These are phyloP conservation scores for Chlorella vulgaris DNA, from an alignment of 139 green algal species.

Conservation along the genomic window DNA sequence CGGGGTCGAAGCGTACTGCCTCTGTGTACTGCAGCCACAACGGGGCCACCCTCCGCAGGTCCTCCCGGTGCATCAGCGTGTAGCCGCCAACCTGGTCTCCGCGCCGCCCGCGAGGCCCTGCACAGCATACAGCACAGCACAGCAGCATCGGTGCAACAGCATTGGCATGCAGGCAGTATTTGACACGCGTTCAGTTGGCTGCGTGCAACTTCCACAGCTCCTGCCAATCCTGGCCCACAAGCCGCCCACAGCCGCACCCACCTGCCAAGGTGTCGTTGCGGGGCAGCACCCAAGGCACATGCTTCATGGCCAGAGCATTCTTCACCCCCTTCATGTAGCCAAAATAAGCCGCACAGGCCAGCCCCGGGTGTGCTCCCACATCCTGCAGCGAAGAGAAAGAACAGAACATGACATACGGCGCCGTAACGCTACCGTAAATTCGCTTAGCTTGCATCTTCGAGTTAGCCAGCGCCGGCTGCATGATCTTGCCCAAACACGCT, in stretches of 20 bases:
- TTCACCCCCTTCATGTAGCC: slow-evolving; percentile 54
- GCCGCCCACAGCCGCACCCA: slow-evolving; percentile 31
- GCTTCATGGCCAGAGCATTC: slow-evolving; percentile 56
- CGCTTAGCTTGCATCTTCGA: no score
- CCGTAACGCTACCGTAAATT: background rate
- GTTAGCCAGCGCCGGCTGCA: background rate
- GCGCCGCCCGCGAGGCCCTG: slow-evolving; percentile 42
- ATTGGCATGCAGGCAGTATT: background rate
- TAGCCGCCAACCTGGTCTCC: slow-evolving; percentile 81
- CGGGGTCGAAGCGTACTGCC: slow-evolving; percentile 49
- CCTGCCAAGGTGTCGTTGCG: slow-evolving; percentile 71
- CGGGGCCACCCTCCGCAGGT: slow-evolving; percentile 76
- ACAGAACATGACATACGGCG: background rate
- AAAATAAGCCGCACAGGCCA: slow-evolving; percentile 48
- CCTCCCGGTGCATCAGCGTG: slow-evolving; percentile 78
- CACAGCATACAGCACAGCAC: no score
- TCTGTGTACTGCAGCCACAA: slow-evolving; percentile 84
- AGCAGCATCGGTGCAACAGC: background rate
- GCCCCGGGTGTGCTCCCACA: slow-evolving; percentile 35
- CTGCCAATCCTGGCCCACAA: background rate
- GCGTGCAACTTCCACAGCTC: background rate
- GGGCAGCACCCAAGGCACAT: slow-evolving; percentile 56
- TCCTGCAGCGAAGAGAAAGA: slow-evolving; percentile 8
- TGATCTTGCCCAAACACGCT: background rate
- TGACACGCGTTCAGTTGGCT: no score